Percentiles rank a stretch among this genome's conserved stretches.
phyloP scores from a whole-genome alignment of 805 yeast species.

The Candida lessepsii region DNA sequence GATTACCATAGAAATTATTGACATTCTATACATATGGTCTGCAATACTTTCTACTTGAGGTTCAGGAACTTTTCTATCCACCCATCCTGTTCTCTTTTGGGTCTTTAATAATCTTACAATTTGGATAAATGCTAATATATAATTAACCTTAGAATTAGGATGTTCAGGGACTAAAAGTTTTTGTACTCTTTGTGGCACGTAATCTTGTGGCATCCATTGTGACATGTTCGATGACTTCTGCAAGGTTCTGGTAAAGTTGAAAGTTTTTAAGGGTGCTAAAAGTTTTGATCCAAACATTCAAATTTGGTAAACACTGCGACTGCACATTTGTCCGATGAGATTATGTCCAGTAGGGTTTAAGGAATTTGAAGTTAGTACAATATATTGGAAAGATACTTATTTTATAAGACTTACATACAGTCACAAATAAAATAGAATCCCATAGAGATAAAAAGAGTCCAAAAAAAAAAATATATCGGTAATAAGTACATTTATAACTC shows the following conservation, averaged over 20 bases:
- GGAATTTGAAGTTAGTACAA: too few relatives aligned
- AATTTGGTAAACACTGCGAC: conserved; percentile 13
- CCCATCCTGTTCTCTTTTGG: conserved; percentile 92
- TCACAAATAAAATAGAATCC: neutral
- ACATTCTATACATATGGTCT: conserved; percentile 98
- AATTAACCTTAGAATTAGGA: conserved; percentile 35
- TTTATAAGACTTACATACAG: too few relatives aligned
- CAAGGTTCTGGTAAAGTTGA: conserved; percentile 1
- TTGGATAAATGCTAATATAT: conserved; percentile 59
- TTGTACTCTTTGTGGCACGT: conserved; percentile 48
- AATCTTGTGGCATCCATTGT: conserved; percentile 54
- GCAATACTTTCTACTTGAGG: conserved; percentile 67
- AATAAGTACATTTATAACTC: conserved; percentile 11
- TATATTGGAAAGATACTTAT: too few relatives aligned
- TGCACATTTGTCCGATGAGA: conserved; percentile 9
- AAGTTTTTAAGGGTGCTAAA: neutral
- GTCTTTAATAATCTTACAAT: conserved; percentile 70
- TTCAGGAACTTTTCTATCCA: conserved; percentile 56
- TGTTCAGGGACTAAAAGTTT: conserved; percentile 31
- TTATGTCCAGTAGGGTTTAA: too few relatives aligned
- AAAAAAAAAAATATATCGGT: too few relatives aligned
- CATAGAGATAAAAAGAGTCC: neutral
- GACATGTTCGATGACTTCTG: conserved; percentile 11
- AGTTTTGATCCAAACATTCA: conserved; percentile 1
- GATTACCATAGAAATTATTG: conserved; percentile 71